Evolutionary conservation across 78 protist species (phyloP).

Genomic region (slime mould (Dictyostelium discoideum)): dicty_2.7 NC_007090.3:3536501-3537000

Average conservation of each 20-base stretch:
- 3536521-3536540: slow-evolving; percentile 63
- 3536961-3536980: too few species aligned
- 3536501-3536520: background rate
- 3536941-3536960: too few species aligned
- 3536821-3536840: slow-evolving; percentile 70
- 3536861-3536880: slow-evolving; percentile 88
- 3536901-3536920: slow-evolving; percentile 4
- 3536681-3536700: slow-evolving; percentile 76
- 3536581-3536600: slow-evolving; percentile 65
- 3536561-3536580: slow-evolving; percentile 44
- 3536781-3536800: slow-evolving; percentile 64
- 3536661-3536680: slow-evolving; percentile 81
- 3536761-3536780: slow-evolving; percentile 88
- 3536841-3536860: slow-evolving; percentile 37
- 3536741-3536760: slow-evolving; percentile 87
- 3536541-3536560: slow-evolving; percentile 47
- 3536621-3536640: slow-evolving; percentile 56
- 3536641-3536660: slow-evolving; percentile 85
- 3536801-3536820: slow-evolving; percentile 82
- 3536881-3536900: slow-evolving; percentile 84
- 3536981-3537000: background rate
- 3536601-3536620: slow-evolving; percentile 23
- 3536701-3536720: slow-evolving; percentile 74
- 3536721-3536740: slow-evolving; percentile 81
- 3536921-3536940: background rate